These are phyloP conservation scores for Moniliophthora roreri DNA, from an alignment of 1,284 basidiomycete genomes.

Conservation along the genomic window DNA sequence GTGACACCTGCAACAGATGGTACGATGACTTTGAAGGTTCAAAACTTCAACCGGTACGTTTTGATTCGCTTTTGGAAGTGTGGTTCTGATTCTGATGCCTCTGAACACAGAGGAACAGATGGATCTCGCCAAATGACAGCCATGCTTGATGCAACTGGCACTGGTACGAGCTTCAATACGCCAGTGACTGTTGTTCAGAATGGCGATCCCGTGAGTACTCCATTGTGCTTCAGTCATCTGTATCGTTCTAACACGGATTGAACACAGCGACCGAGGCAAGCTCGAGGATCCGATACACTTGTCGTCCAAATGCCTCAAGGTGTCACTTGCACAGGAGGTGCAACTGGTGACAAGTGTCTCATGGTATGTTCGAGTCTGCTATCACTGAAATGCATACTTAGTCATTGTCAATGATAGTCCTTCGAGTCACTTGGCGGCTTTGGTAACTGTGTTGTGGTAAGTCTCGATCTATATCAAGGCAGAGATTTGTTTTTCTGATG, in stretches of 20 bases:
- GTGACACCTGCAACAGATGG: constrained; percentile 20
- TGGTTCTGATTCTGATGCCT: neutral
- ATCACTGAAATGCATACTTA: neutral
- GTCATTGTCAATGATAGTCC: constrained; percentile 17
- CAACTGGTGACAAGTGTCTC: constrained; percentile 34
- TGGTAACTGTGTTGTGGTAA: constrained; percentile 41
- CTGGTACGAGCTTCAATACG: constrained; percentile 34
- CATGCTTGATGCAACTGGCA: constrained; percentile 34
- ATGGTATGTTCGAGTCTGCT: constrained; percentile 4
- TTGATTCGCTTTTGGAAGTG: neutral
- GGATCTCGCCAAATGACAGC: constrained; percentile 26
- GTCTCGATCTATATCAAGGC: neutral
- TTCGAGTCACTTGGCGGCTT: constrained; percentile 37
- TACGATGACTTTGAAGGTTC: constrained; percentile 18
- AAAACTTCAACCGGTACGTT: constrained; percentile 24
- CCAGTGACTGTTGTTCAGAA: constrained; percentile 34
- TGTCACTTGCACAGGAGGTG: constrained; percentile 37
- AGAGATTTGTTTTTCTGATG: too few species aligned
- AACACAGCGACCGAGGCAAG: constrained; percentile 24
- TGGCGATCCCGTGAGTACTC: constrained; percentile 32
- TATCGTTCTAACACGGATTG: neutral
- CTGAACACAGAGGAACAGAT: constrained; percentile 17
- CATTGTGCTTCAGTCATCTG: neutral
- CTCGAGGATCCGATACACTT: constrained; percentile 30
- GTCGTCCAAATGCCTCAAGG: constrained; percentile 34